Evolutionary conservation across 2,329 filamentous ascomycete genomes (phyloP).

Genomic region (Aureobasidium pullulans): DNA sequence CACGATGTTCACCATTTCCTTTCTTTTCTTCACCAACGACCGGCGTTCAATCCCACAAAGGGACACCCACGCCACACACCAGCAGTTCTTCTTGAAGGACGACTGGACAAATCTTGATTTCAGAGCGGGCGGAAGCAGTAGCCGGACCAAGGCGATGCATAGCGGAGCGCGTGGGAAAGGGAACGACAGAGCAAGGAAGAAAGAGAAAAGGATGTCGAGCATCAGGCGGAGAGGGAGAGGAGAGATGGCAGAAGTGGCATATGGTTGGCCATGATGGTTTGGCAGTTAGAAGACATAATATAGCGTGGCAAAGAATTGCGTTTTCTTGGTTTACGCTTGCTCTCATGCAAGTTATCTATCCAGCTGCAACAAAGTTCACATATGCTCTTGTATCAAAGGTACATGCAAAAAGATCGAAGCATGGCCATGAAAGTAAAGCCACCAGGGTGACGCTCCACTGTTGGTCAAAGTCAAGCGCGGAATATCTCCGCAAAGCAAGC

Average conservation of each 20-base stretch:
- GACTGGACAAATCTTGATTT: not conserved
- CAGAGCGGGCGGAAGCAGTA: not conserved
- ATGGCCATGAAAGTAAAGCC: not conserved
- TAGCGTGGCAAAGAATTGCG: not conserved
- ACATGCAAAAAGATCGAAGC: not conserved
- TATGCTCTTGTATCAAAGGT: no score
- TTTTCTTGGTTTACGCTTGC: not conserved
- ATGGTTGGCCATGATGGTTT: not conserved
- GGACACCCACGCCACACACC: not conserved
- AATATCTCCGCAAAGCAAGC: not conserved
- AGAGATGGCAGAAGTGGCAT: conserved; percentile 9
- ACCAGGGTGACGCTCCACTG: not conserved
- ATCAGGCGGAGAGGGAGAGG: conserved; percentile 13
- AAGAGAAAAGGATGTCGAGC: not conserved
- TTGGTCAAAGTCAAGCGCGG: not conserved
- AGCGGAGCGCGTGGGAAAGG: not conserved
- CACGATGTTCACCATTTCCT: not conserved
- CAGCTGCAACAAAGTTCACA: no score
- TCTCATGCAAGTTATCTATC: no score
- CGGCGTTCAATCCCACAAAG: not conserved
- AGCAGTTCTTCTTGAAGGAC: not conserved
- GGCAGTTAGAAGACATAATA: not conserved
- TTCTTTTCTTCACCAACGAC: conserved; percentile 1
- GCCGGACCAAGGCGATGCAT: not conserved
- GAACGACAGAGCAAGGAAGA: not conserved